Conservation (phyloP, 2,329 filamentous ascomycete genomes). For the Pseudocercospora macadamiae region DNA sequence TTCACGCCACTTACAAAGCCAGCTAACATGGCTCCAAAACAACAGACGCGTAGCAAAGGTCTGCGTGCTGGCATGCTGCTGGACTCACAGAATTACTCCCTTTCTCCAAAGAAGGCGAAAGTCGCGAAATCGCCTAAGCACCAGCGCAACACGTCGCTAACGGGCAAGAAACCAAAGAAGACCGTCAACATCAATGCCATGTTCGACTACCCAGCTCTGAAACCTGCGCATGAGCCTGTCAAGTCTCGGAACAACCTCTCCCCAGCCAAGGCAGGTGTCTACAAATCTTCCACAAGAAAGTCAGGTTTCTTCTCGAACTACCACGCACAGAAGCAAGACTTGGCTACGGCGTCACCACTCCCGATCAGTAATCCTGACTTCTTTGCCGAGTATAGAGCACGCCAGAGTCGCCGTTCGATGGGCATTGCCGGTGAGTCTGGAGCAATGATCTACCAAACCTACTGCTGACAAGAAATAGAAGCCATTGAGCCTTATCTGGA, state of each 20-base stretch:
- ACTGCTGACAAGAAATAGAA: conserved; percentile 9
- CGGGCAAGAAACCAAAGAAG: conserved; percentile 15
- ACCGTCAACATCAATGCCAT: conserved; percentile 21
- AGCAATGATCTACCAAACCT: background rate
- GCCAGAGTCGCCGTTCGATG: background rate
- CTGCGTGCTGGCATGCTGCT: background rate
- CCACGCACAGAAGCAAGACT: background rate
- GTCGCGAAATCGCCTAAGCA: background rate
- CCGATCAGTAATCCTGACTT: conserved; percentile 6
- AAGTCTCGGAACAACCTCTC: conserved; percentile 9
- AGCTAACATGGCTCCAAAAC: conserved; percentile 8
- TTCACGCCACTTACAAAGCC: conserved; percentile 1
- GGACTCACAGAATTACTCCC: background rate
- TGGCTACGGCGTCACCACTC: background rate
- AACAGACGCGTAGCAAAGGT: background rate
- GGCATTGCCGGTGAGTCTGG: conserved; percentile 14
- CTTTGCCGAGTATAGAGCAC: conserved; percentile 2
- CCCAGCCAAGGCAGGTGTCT: conserved; percentile 14
- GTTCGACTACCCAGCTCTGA: conserved; percentile 16
- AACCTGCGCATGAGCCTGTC: background rate
- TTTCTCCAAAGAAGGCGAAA: conserved; percentile 12
- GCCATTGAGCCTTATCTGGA: conserved; percentile 15
- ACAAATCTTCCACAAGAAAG: conserved; percentile 10
- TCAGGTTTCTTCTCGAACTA: conserved; percentile 13
- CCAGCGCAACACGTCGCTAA: too few species aligned